A percentile compares a stretch with the other conserved stretches of the same genome.
Evolutionary conservation across 192 early-diverging fungal species (phyloP).

Genomic region (Coemansia sp.): DNA sequence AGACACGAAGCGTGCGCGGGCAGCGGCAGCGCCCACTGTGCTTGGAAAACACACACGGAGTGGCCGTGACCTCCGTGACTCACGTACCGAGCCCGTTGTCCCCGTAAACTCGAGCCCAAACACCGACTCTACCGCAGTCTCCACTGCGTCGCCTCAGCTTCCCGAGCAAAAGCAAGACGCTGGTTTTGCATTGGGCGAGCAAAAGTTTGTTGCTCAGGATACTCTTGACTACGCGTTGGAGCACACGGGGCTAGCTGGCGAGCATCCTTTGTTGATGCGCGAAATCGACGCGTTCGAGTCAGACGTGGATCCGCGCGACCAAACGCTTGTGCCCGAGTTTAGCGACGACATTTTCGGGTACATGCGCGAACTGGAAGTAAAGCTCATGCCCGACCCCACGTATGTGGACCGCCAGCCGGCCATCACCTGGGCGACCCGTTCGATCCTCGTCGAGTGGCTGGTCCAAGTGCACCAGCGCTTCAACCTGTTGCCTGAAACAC

Average conservation of each 20-base stretch:
- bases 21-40: slow-evolving; percentile 7
- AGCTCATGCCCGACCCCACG: slow-evolving; percentile 52
- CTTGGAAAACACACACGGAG: slow-evolving; percentile 52
- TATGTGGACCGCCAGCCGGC: slow-evolving; percentile 56
- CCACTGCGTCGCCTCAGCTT: background rate
- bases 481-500: slow-evolving; percentile 61
- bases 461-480: slow-evolving; percentile 60
- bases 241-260: slow-evolving; percentile 40
- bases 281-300: slow-evolving; percentile 56
- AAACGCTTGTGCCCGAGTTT: slow-evolving; percentile 58
- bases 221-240: slow-evolving; percentile 45
- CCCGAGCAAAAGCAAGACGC: background rate
- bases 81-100: background rate
- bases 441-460: slow-evolving; percentile 60
- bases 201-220: slow-evolving; percentile 42
- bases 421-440: slow-evolving; percentile 55
- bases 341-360: slow-evolving; percentile 65
- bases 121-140: background rate
- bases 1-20: slow-evolving; percentile 21
- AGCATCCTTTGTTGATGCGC: slow-evolving; percentile 30
- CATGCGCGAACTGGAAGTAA: slow-evolving; percentile 61
- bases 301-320: slow-evolving; percentile 54
- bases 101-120: background rate
- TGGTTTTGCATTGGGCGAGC: slow-evolving; percentile 5
- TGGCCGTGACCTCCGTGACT: slow-evolving; percentile 16